phyloP scores from a whole-genome alignment of 768 basidiomycete species.

The Termitomyces sp. region DNA sequence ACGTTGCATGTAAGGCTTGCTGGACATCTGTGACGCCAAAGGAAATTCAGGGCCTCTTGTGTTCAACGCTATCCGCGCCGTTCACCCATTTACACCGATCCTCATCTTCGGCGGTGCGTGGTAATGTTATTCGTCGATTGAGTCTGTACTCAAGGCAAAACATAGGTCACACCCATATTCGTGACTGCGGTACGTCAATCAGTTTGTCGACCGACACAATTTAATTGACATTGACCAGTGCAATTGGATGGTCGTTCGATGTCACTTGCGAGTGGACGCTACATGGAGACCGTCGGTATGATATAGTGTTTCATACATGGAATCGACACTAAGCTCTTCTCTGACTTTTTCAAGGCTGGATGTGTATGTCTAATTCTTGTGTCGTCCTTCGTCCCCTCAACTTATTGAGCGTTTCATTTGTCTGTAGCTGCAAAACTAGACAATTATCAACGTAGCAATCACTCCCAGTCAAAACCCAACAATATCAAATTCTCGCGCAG shows the following conservation, averaged over 20 bases:
- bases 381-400: background rate
- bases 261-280: conserved; percentile 79
- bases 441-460: background rate
- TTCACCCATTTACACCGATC: conserved; percentile 74
- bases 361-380: conserved; percentile 42
- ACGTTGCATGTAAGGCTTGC: background rate
- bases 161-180: conserved; percentile 72
- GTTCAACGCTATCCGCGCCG: conserved; percentile 67
- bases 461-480: conserved; percentile 23
- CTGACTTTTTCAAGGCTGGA: conserved; percentile 42
- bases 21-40: background rate
- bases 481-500: conserved; percentile 65
- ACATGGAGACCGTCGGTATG: conserved; percentile 89
- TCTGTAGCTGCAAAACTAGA: conserved; percentile 43
- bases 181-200: conserved; percentile 61
- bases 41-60: conserved; percentile 60
- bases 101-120: conserved; percentile 70
- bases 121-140: background rate
- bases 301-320: too few relatives aligned
- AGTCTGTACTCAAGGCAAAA: background rate
- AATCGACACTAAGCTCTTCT: background rate
- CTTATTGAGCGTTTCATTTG: background rate
- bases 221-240: conserved; percentile 27
- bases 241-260: conserved; percentile 73
- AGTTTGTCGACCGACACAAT: background rate